Base-by-base conservation (phyloP, 495 filamentous ascomycete species). In the Aspergillus sclerotioniger region DNA sequence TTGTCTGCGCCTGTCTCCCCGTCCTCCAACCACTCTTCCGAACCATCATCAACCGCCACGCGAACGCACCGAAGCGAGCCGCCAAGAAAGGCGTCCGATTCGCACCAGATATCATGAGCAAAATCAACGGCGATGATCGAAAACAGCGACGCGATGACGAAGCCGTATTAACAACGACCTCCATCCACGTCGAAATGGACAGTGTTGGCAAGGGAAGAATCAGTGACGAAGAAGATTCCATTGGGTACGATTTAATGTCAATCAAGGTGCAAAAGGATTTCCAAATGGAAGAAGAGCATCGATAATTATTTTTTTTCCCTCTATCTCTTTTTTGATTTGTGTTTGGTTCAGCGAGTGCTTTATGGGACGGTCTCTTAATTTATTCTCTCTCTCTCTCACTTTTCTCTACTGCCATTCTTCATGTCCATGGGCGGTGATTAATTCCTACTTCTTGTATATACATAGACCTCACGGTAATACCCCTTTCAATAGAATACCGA, bases 1-100 rank as follows among this genome's bases (percentile, higher is more conserved):
- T 80, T 8, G 65, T 77, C 13, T 76, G 73, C 58, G 77, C 75
- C 21, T 79, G 73, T 47, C 62, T 77, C 0, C 75, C 73, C 6
- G 67, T 65, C 9, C 55, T 65, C 20, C 48, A 57, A 8, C 64
- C 59, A 0, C n/a, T 69, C 5, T 68, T 67, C 44, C 61, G 61
- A 16, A 50, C 25, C 25, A 50, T 50, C 25, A n/a, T 50, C 25
- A 50, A 50, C 25, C 39, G 53, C 39, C 51, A 10, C 28, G 25
- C n/a, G 21, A 50, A 49, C 20, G 25, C 25, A 25, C 21, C 46
- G 10, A 49, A 49, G 21, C 9, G 8, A 17, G 16, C n/a, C 12
- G 12, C 25, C 4, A 13, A 13, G 3, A 50, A 50, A 15, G 47
- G 25, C 25, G 25, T 50, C 25, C 47, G 47, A 4, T 50, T 31